Conservation (phyloP, 108 stramenopile genomes). For the Epipyxis sp. region DNA sequence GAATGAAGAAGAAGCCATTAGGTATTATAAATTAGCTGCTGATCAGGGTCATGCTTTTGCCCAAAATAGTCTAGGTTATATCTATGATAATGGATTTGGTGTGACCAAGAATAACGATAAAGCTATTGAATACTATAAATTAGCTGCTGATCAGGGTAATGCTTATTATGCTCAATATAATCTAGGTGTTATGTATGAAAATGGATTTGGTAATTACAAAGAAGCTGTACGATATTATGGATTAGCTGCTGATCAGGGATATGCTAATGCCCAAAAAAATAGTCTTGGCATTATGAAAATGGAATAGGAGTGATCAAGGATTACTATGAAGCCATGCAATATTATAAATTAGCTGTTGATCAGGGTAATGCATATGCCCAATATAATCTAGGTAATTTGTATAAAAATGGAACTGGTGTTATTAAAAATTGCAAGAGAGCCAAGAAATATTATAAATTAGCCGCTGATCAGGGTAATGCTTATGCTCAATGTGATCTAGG, state of each 20-base stretch:
- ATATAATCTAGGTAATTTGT: background rate
- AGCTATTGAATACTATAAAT: background rate
- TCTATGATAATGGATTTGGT: background rate
- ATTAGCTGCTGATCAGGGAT: background rate
- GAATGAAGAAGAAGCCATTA: background rate
- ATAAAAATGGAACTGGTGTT: background rate
- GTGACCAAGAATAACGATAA: background rate
- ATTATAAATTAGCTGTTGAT: background rate
- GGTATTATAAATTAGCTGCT: background rate
- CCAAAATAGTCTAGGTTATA: background rate
- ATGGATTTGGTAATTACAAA: background rate
- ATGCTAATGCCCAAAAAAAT: background rate
- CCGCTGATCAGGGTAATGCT: background rate
- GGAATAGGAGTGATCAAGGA: background rate
- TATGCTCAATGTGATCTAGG: background rate
- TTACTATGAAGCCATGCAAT: background rate
- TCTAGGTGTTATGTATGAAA: background rate
- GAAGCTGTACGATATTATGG: background rate
- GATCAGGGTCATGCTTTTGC: slow-evolving; percentile 8
- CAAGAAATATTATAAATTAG: background rate
- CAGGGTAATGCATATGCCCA: slow-evolving; percentile 15
- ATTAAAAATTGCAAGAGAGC: background rate
- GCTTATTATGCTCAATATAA: background rate
- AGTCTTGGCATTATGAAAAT: background rate
- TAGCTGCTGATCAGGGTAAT: background rate